Percentiles rank a stretch among this genome's conserved stretches.
phyloP scores from a whole-genome alignment of 352 stramenopile genomes.

The Thalassiosira allenii region DNA sequence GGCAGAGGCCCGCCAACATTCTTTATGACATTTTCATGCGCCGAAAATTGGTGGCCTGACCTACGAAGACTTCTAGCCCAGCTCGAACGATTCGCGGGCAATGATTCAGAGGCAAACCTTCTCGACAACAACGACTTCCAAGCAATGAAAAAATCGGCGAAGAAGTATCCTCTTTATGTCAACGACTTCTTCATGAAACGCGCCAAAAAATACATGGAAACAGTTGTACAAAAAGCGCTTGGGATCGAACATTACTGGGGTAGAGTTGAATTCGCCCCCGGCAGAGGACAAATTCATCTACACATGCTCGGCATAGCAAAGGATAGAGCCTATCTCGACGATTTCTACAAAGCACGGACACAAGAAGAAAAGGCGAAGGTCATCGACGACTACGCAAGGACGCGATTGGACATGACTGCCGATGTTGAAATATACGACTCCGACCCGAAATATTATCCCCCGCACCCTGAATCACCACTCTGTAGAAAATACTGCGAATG shows the following conservation, averaged over 20 bases:
- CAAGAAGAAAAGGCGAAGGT: slow-evolving; percentile 23
- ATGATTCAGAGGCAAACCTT: background rate
- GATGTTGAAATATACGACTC: slow-evolving; percentile 16
- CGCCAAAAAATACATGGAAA: slow-evolving; percentile 27
- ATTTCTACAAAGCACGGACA: slow-evolving; percentile 36
- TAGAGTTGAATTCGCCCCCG: slow-evolving; percentile 46
- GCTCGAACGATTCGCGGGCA: slow-evolving; percentile 22
- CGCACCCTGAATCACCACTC: background rate
- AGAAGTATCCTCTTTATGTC: slow-evolving; percentile 34
- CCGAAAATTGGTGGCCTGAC: slow-evolving; percentile 59
- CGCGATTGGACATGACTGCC: slow-evolving; percentile 31
- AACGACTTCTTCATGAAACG: slow-evolving; percentile 55
- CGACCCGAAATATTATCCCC: background rate
- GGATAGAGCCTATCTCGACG: slow-evolving; percentile 31
- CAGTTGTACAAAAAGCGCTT: slow-evolving; percentile 21
- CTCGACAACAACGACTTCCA: background rate
- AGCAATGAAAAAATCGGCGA: slow-evolving; percentile 25
- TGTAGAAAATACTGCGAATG: slow-evolving; percentile 11
- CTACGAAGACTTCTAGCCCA: slow-evolving; percentile 16
- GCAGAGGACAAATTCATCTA: slow-evolving; percentile 47
- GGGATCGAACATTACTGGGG: slow-evolving; percentile 49
- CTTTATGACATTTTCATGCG: slow-evolving; percentile 57
- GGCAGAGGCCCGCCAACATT: slow-evolving; percentile 37
- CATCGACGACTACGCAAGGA: slow-evolving; percentile 31
- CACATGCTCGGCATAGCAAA: slow-evolving; percentile 46